Base-by-base conservation (phyloP, 2,329 filamentous ascomycete species). In the Didymella segeticola region DNA sequence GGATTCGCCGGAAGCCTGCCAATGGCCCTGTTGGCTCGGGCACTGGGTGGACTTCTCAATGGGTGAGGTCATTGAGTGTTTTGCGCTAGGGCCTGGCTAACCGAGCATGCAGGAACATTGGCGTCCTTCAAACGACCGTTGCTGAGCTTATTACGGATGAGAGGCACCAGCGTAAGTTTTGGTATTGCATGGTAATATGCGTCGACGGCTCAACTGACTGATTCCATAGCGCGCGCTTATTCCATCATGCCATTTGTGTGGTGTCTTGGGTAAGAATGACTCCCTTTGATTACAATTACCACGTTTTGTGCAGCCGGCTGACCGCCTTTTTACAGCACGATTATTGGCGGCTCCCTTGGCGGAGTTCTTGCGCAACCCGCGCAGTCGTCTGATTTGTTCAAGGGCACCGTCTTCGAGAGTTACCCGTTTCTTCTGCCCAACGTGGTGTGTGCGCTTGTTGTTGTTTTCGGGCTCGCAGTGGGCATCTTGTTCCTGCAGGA, bases 181-280 rank as follows among this genome's bases (percentile, higher is more conserved):
- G 23, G 17, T 36, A 53, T 43, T 39, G 48, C 39, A 29, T 50
- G 25, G 42, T 46, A 49, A 41, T 42, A 47, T 17, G 22, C 19
- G 51, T 39, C 46, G 48, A 57, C 37, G 37, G 27, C n/a, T 20
- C 46, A 36, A 59, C 67, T 75, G 62, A 75, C 53, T n/a, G n/a
- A n/a, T 61, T 43, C 50, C 57, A 47, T 60, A 92, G 89, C 93
- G 63, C 90, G 91, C 66, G 95, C 93, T 43, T 99, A 96, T 77
- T 91, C 93, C 11, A 93, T 98, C 64, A 97, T 99, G 92, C 95
- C 95, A 6, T 91, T 96, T 72, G 91, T 98, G 22, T 99, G 95
- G 95, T 97, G 93, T 72, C 83, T 99, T 69, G 95, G 95, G 82
- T 91, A 80, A 77, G 73, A 66, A 37, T 58, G 73, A 66, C 30